Percentiles rank a stretch among this genome's conserved stretches.
Conservation (phyloP, 176 grass and related monocot genomes). For the Eragrostis nindensis region DNA sequence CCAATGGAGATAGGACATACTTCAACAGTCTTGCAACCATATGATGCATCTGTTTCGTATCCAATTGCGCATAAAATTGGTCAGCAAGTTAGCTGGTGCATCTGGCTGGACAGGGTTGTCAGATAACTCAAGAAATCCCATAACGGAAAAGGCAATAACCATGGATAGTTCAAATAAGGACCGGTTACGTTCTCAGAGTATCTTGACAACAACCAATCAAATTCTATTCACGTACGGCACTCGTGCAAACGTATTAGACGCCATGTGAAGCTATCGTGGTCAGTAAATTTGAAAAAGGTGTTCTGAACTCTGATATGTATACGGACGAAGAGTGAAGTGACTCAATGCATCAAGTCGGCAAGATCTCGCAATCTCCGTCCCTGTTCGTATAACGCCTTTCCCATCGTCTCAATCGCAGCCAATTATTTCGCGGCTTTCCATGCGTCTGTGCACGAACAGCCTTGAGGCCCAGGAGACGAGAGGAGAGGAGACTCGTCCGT, state of each 20-base stretch:
- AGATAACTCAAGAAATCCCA: constrained; percentile 27
- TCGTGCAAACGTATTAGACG: background rate
- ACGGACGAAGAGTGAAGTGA: background rate
- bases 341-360: constrained; percentile 18
- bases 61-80: background rate
- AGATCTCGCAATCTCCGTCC: constrained; percentile 30
- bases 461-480: background rate
- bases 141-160: background rate
- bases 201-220: constrained; percentile 34
- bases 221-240: background rate
- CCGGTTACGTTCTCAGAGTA: background rate
- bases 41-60: background rate
- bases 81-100: constrained; percentile 9
- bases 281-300: too few species aligned
- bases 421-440: constrained; percentile 8
- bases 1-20: background rate
- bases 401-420: background rate
- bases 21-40: too few species aligned
- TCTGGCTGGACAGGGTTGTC: constrained; percentile 9
- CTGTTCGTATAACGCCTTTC: constrained; percentile 25
- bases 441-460: background rate
- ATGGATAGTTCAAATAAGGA: background rate
- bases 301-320: constrained; percentile 1
- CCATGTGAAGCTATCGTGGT: background rate
- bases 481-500: background rate